Percentiles rank a stretch among this genome's conserved stretches.
Evolutionary conservation across 164 flowering plant species (phyloP).

Genomic region (Tetrastigma voinierianum): DNA sequence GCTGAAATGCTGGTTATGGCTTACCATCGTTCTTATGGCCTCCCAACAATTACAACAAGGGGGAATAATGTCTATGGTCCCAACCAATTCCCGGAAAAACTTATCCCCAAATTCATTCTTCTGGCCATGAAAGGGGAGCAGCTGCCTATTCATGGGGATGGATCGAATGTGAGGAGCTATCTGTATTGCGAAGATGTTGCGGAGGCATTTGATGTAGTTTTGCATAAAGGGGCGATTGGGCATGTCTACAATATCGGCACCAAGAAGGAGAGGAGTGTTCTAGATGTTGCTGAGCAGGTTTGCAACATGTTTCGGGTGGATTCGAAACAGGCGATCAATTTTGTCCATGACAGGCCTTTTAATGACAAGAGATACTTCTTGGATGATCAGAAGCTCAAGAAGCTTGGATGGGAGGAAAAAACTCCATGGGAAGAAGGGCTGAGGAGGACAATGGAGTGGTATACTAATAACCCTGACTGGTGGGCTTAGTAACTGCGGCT

Average conservation of each 20-base stretch:
- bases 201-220: constrained; percentile 31
- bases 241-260: constrained; percentile 36
- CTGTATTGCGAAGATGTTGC: constrained; percentile 31
- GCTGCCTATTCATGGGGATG: constrained; percentile 30
- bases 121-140: constrained; percentile 23
- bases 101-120: constrained; percentile 29
- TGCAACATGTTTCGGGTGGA: constrained; percentile 18
- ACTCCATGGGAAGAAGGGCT: constrained; percentile 29
- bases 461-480: constrained; percentile 21
- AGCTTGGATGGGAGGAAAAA: constrained; percentile 25
- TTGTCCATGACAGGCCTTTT: constrained; percentile 28
- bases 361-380: constrained; percentile 32
- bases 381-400: constrained; percentile 27
- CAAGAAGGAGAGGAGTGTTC: constrained; percentile 24
- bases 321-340: constrained; percentile 13
- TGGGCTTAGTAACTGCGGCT: constrained; percentile 26
- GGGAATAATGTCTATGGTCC: constrained; percentile 35
- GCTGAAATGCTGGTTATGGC: constrained; percentile 39
- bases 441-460: constrained; percentile 28
- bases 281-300: constrained; percentile 28
- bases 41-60: constrained; percentile 27
- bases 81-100: constrained; percentile 28
- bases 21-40: constrained; percentile 23
- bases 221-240: constrained; percentile 22
- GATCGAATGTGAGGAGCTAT: constrained; percentile 29